Evolutionary conservation across 805 yeast genomes (phyloP).

Genomic region (Kluyveromyces dobzhanskii): DNA sequence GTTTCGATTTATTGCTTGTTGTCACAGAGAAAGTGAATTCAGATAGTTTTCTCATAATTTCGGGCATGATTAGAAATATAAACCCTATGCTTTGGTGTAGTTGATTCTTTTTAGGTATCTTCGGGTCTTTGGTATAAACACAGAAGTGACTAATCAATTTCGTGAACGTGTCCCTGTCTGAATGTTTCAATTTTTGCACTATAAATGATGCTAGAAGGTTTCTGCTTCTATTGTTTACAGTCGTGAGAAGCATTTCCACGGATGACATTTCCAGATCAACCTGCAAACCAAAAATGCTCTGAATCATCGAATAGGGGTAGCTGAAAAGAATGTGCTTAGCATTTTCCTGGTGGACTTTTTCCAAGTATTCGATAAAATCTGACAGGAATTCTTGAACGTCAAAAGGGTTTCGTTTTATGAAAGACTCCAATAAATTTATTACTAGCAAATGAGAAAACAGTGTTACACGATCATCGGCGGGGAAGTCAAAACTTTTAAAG

Average conservation of each 20-base stretch:
- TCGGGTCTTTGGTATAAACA: too few relatives aligned
- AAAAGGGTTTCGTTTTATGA: slow-evolving; percentile 18
- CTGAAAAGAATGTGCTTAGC: slow-evolving; percentile 23
- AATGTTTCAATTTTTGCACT: slow-evolving; percentile 23
- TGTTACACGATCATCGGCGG: neutral
- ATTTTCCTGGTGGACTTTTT: slow-evolving; percentile 23
- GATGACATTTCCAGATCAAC: slow-evolving; percentile 27
- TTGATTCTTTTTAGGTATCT: too few relatives aligned
- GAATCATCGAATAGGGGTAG: slow-evolving; percentile 17
- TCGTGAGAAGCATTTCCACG: slow-evolving; percentile 22
- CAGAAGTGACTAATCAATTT: neutral
- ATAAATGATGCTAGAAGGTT: slow-evolving; percentile 32
- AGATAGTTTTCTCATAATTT: too few relatives aligned
- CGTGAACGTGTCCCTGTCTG: neutral
- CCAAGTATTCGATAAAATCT: slow-evolving; percentile 18
- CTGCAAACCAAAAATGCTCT: slow-evolving; percentile 22
- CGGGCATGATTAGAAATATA: too few relatives aligned
- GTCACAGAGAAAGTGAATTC: too few relatives aligned
- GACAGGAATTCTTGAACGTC: slow-evolving; percentile 22
- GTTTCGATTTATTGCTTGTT: too few relatives aligned
- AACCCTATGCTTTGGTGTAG: too few relatives aligned
- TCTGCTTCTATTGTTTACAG: slow-evolving; percentile 2
- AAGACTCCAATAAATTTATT: slow-evolving; percentile 31
- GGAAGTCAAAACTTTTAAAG: neutral
- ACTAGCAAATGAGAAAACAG: slow-evolving; percentile 6